Base-by-base conservation (phyloP, 2,329 filamentous ascomycete genomes). In the Metarhizium humberi region DNA sequence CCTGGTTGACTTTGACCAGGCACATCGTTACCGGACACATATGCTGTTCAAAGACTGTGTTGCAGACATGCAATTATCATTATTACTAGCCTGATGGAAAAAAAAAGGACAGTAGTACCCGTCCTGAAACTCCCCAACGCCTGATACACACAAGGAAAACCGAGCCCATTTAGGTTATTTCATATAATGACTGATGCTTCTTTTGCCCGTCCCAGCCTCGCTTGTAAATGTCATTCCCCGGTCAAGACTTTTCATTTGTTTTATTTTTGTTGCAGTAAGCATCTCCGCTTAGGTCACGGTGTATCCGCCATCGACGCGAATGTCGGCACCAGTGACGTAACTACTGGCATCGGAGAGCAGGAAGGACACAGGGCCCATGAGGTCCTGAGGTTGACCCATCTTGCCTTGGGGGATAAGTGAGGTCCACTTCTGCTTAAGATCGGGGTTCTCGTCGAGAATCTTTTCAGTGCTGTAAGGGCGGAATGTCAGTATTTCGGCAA, bases 351-450 rank as follows among this genome's bases (percentile, higher is more conserved):
- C 89, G 57, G 87, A 92, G 45, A 90, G 81, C 56, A 95, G 75
- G 76, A 92, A 95, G 16, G 89, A 87, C 32, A 96, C 91, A 5
- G 92, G 89, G 2, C 92, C 92, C 88, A 95, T 95, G 56, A 97
- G 79, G 65, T 97, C 92, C 68, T 92, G 85, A 1, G 92, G 92
- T 52, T 85, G 80, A 30, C 92, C 92, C 90, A 97, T 96, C 75
- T 92, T 92, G 56, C 91, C 92, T 67, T 90, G 85, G 0, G 94
- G 94, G 58, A 96, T 97, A 54, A 95, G 79, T 1, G 88, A 92
- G 14, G 85, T 95, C 92, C 92, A 97, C 72, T 94, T 86, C 67
- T 86, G 80, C 71, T 91, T 88, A 43, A 97, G 82, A 54, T 94
- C 90, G 20, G 92, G 91, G 71, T 95, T 95, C 57, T 96, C 90